Base-by-base conservation (phyloP, 345 rosid species). In the Boechera divaricarpa region DNA sequence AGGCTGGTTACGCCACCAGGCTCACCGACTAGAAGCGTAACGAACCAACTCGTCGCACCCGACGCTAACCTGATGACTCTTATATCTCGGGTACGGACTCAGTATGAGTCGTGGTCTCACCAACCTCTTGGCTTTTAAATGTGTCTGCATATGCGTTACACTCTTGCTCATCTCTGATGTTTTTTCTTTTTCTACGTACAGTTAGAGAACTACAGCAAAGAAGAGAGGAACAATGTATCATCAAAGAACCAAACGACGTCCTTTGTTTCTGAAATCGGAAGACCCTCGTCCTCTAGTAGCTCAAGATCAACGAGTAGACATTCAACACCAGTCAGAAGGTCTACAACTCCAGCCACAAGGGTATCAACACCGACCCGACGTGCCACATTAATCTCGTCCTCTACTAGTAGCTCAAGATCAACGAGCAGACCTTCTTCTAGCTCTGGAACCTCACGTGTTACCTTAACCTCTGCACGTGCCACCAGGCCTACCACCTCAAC, bases 261-360 rank as follows among this genome's bases (percentile, higher is more conserved):
- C 10, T 60, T 16, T 38, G 45, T 8, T 38, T 61, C 49, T 32
- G 81, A 77, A 31, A 59, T 66, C 62, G 81, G 80, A 42, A 82
- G 91, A 81, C 89, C 93, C 31, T 87, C 90, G 38, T 89, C 94
- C 64, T 87, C 96, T 6, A 74, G 79, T 33, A 88, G 89, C 52
- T 82, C 82, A 28, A 74, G 75, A 36, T 76, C 87, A 66, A 64
- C 79, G 16, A 63, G 81, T 70, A 84, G 89, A 76, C 81, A 86
- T 72, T 68, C 86, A 48, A 84, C 87, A 52, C 90, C 92, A 29
- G 77, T 83, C n/a, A 49, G 52, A 63, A 77, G 85, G 21, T 54
- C 91, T 35, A 29, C 24, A 21, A 21, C 28, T 52, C 63, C 31
- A 36, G 36, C 42, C 61, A 62, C 29, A 47, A 78, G 88, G 16